Conservation (phyloP, 1,284 basidiomycete genomes). For the Retiboletus fuscus region DNA sequence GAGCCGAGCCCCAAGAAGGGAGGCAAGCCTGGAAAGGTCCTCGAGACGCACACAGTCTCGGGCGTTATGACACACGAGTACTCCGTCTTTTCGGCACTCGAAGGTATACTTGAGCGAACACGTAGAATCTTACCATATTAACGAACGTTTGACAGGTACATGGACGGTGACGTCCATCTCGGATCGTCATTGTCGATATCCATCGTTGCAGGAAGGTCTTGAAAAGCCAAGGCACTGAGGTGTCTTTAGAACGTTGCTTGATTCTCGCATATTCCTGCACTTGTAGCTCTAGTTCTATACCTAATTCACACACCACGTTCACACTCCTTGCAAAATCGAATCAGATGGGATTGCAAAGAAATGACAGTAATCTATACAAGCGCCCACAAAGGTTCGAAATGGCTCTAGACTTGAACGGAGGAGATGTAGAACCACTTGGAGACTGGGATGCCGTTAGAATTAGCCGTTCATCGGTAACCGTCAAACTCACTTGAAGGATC, state of each 20-base stretch:
- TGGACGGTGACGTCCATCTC: constrained; percentile 94
- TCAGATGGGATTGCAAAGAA: constrained; percentile 18
- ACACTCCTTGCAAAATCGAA: constrained; percentile 4
- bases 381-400: neutral
- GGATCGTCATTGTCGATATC: constrained; percentile 87
- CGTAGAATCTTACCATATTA: constrained; percentile 14
- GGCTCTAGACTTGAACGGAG: constrained; percentile 76
- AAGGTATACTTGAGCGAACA: constrained; percentile 67
- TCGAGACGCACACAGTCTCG: constrained; percentile 90
- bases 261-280: constrained; percentile 44
- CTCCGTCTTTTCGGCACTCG: constrained; percentile 88
- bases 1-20: constrained; percentile 75
- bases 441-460: constrained; percentile 63
- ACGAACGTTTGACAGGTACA: constrained; percentile 66
- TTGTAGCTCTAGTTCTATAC: constrained; percentile 45
- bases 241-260: constrained; percentile 23
- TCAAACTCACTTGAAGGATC: constrained; percentile 83
- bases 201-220: constrained; percentile 58
- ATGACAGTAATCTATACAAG: constrained; percentile 15
- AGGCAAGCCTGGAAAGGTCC: constrained; percentile 74
- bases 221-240: constrained; percentile 47
- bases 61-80: constrained; percentile 83
- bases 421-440: constrained; percentile 94
- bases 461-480: neutral
- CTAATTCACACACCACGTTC: constrained; percentile 17